A percentile compares a stretch with the other conserved stretches of the same genome.
Conservation (phyloP, 768 basidiomycete genomes). For the Boletus vermiculosoides region DNA sequence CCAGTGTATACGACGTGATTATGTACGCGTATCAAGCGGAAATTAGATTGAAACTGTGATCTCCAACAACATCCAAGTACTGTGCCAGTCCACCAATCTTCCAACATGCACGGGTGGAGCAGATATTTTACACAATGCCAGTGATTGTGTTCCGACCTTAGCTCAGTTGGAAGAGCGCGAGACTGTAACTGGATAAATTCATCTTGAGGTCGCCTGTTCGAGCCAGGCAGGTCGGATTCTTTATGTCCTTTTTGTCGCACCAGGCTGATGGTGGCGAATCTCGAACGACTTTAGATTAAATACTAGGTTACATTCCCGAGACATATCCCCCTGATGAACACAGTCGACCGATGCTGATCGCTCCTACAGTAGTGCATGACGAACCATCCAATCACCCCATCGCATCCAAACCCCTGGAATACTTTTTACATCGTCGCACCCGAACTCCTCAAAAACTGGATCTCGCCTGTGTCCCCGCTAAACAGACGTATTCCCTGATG, state of each 20-base stretch:
- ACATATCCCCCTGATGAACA: not conserved
- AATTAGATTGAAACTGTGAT: too few species aligned
- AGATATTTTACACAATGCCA: too few species aligned
- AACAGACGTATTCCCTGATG: not conserved
- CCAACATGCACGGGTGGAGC: too few species aligned
- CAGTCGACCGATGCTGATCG: not conserved
- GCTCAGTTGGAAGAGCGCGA: constrained; percentile 52
- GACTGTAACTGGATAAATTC: constrained; percentile 37
- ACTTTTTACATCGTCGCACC: constrained; percentile 18
- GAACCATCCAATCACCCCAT: not conserved
- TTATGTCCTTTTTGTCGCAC: not conserved
- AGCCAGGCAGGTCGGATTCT: constrained; percentile 40
- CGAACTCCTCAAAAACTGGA: constrained; percentile 18
- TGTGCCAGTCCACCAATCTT: too few species aligned
- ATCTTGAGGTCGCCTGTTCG: constrained; percentile 48
- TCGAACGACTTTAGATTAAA: too few species aligned
- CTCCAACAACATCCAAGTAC: too few species aligned
- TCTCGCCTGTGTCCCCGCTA: constrained; percentile 18
- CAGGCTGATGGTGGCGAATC: too few species aligned
- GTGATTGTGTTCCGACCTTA: constrained; percentile 18
- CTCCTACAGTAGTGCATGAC: not conserved
- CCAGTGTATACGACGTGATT: too few species aligned
- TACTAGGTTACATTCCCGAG: not conserved
- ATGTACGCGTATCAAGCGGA: too few species aligned
- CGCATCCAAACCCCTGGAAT: not conserved